phyloP scores from a whole-genome alignment of 2,329 filamentous ascomycete genomes.

The Phialophora tarda region DNA sequence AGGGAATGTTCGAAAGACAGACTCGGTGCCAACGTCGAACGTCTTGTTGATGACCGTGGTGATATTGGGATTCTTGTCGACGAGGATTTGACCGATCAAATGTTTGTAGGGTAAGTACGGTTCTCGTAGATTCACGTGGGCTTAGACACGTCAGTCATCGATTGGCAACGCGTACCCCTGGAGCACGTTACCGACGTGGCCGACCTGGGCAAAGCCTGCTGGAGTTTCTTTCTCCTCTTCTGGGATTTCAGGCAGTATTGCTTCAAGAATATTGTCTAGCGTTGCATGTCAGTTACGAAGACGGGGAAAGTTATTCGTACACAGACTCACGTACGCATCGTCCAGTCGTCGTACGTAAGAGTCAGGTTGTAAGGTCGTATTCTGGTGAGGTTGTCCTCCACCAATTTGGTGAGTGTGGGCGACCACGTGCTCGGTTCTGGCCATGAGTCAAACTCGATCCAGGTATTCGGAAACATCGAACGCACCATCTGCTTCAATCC shows the following conservation, averaged over 20 bases:
- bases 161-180: background rate
- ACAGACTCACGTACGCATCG: constrained; percentile 65
- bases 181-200: constrained; percentile 74
- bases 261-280: constrained; percentile 79
- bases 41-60: constrained; percentile 95
- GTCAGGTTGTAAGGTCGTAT: constrained; percentile 76
- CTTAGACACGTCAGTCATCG: constrained; percentile 50
- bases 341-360: constrained; percentile 86
- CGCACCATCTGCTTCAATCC: constrained; percentile 41
- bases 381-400: constrained; percentile 69
- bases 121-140: constrained; percentile 87
- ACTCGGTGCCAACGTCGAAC: constrained; percentile 83
- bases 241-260: constrained; percentile 72
- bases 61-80: constrained; percentile 85
- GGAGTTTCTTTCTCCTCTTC: constrained; percentile 81
- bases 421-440: constrained; percentile 76
- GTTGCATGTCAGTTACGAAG: background rate
- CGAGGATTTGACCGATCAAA: constrained; percentile 80
- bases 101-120: constrained; percentile 84
- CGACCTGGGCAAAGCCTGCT: constrained; percentile 83
- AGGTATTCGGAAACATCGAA: background rate
- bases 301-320: background rate
- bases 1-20: constrained; percentile 85
- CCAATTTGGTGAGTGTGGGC: constrained; percentile 68
- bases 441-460: background rate